Conservation (phyloP, 192 early-diverging fungal genomes). For the Gonapodya prolifera region DNA sequence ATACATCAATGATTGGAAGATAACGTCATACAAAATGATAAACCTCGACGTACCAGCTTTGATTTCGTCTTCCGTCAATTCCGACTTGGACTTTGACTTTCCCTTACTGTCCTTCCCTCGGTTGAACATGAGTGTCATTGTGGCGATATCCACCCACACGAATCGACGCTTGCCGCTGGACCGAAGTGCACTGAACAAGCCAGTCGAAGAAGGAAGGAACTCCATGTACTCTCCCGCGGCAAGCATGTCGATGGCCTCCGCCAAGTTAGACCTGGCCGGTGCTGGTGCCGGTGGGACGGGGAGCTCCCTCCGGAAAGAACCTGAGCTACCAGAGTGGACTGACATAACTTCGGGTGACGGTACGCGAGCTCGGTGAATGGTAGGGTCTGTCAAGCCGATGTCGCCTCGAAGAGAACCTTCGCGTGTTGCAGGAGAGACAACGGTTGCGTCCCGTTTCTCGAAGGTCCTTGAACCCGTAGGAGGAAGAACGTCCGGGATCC, state of each 20-base stretch:
- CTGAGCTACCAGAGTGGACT: background rate
- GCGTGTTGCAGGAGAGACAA: background rate
- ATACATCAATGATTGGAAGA: background rate
- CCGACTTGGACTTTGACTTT: background rate
- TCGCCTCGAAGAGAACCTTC: background rate
- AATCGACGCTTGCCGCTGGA: background rate
- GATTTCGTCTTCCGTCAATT: background rate
- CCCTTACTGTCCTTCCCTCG: background rate
- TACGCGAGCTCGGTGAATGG: background rate
- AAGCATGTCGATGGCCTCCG: background rate
- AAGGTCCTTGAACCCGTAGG: background rate
- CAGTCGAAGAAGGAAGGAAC: background rate
- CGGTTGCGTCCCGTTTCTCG: background rate
- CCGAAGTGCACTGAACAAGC: background rate
- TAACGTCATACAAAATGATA: background rate
- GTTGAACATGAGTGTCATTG: background rate
- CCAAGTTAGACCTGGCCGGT: background rate
- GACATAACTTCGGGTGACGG: background rate
- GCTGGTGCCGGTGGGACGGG: background rate
- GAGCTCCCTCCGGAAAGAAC: background rate
- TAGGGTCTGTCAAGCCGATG: background rate
- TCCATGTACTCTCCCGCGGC: background rate
- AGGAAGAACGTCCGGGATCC: background rate
- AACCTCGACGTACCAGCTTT: background rate
- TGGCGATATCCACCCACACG: background rate